Evolutionary conservation across 305 asterid genomes (phyloP), one percentile per base, ranked within the genome.

Genomic region (Fraxinus ornus): DNA sequence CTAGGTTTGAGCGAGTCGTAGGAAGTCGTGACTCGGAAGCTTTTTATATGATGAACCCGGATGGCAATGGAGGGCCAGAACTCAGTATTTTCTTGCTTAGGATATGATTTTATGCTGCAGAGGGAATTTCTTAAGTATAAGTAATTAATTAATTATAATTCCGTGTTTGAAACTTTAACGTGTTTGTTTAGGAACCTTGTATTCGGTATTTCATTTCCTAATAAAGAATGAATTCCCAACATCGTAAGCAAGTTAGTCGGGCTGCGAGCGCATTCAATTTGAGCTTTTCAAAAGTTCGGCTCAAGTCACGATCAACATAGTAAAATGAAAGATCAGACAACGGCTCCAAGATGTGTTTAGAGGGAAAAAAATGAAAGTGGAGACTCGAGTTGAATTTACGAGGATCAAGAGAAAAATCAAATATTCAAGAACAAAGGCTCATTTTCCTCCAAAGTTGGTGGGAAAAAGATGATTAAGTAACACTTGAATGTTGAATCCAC

Each of bases 21-120:
- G 98, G 97, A 22, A 92, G 86, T 60, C 93, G 94, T 71, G 97
- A 95, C 89, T 95, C 98, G 21, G 97, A 92, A 80, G 98, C 98
- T 0, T 95, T 91, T 71, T 92, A 95, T 12, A 93, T 95, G 98
- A 81, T 93, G 91, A 95, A 93, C 55, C 98, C 97, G 0, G 98
- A 92, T 21, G 93, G 95, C 1, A 91, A 83, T 32, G 93, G 96
- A 6, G 97, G 98, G 15, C 97, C 98, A 0, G 98, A 95, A 74
- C 91, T 95, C 79, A 88, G 97, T 78, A 88, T 93, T 15, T 95
- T 95, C 84, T 84, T 93, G 21, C 95, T 95, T 81, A 89, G 98
- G 82, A 89, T 89, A 75, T 93, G 86, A 94, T 21, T 9, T 37
- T 17, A 21, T 70, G 35, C 9, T 66, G 12, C 62, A 15, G 62